Conservation (phyloP, 441 rosid genomes). For the Populus hybrid region DNA sequence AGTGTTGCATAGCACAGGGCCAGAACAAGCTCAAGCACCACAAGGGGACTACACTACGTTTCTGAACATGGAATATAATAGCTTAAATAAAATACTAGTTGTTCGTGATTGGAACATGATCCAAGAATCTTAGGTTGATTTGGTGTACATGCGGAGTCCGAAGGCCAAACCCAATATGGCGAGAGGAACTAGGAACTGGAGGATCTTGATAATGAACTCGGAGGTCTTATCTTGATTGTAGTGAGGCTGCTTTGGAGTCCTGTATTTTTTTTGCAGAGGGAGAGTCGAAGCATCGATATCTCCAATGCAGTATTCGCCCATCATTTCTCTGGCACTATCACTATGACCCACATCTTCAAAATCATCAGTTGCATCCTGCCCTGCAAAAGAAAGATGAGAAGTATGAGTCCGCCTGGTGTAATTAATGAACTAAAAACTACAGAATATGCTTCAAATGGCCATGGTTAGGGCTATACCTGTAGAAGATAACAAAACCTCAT, state of each 20-base stretch:
- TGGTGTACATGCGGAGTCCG: conserved; percentile 68
- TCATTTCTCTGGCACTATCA: conserved; percentile 67
- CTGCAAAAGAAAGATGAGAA: conserved; percentile 27
- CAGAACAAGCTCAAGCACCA: not conserved
- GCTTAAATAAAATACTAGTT: not conserved
- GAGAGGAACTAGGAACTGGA: conserved; percentile 84
- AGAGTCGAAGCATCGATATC: conserved; percentile 55
- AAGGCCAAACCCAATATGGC: conserved; percentile 83
- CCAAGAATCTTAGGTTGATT: conserved; percentile 45
- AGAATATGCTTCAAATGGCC: not conserved
- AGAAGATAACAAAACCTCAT: conserved; percentile 72
- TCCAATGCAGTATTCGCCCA: conserved; percentile 69
- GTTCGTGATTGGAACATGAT: not conserved
- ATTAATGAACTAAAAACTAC: not conserved
- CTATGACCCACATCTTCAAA: conserved; percentile 94
- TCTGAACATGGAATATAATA: not conserved
- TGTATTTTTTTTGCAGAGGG: conserved; percentile 38
- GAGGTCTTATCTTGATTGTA: conserved; percentile 67
- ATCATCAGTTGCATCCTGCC: conserved; percentile 85
- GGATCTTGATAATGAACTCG: conserved; percentile 64
- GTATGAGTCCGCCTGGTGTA: not conserved
- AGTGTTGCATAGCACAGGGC: not conserved
- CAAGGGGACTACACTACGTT: not conserved
- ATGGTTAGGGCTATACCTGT: conserved; percentile 42
- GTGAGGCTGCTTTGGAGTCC: conserved; percentile 57